Evolutionary conservation across 176 grass and related monocot genomes (phyloP), one percentile per base, ranked within the genome.

Genomic region (Chrysopogon serrulatus): DNA sequence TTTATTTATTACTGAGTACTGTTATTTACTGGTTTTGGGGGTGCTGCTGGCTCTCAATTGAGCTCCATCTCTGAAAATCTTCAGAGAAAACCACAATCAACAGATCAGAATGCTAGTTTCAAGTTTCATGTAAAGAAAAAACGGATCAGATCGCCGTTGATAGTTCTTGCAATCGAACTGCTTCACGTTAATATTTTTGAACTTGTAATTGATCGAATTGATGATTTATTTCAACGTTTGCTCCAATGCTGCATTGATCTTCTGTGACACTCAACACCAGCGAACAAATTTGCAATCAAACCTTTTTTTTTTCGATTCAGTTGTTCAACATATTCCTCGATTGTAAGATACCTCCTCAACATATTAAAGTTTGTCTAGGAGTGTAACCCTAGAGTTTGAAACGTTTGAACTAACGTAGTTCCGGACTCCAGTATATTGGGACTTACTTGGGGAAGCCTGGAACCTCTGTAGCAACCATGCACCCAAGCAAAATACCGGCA

Each of bases 21-120:
- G n/a, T n/a, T n/a, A 16, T 47, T 8, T 54, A 32, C 10, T 61
- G 21, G 37, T 48, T 49, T 82, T 41, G 19, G 3, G 6, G 40
- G 16, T n/a, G n/a, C 12, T 57, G 79, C 45, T 71, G 65, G n/a
- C 34, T 42, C 65, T 4, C 33, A 82, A 71, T 82, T 57, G 79
- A 82, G 79, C 35, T 57, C 48, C 47, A 57, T 31, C n/a, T 82
- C 5, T 41, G 6, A 17, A 53, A 54, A n/a, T 54, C 43, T 51
- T 68, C 31, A 5, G 26, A 1, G 48, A 24, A 76, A 57, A 60
- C 21, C 12, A 9, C 72, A 79, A 15, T 65, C 41, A 34, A 13
- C 19, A 49, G 23, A 71, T 30, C n/a, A 2, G 24, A 71, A 30
- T 36, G 3, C 21, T 10, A 21, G 19, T 54, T 54, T 54, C 49